Evolutionary conservation across 345 rosid species (phyloP).

Genomic region (Corchorus capsularis): DNA sequence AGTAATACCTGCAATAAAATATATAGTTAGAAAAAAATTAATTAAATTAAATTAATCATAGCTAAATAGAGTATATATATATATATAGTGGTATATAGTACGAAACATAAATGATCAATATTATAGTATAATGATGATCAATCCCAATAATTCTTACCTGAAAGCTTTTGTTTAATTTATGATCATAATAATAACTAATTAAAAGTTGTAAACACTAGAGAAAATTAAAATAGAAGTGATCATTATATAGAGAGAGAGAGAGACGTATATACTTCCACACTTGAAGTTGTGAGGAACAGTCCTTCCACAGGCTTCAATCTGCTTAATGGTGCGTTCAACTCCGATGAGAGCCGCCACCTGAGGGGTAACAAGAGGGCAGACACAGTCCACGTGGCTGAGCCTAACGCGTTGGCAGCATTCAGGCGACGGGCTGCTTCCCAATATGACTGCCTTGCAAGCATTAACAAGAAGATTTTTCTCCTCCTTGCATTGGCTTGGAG

Average conservation of each 20-base stretch:
- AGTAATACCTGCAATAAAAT: conserved; percentile 12
- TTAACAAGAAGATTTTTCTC: conserved; percentile 26
- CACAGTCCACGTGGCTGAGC: conserved; percentile 26
- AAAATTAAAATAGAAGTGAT: too few species aligned
- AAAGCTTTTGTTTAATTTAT: too few species aligned
- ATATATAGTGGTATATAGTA: too few species aligned
- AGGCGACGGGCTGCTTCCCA: conserved; percentile 14
- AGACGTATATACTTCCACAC: conserved; percentile 12
- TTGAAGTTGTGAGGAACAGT: conserved; percentile 32
- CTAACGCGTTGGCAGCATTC: conserved; percentile 26
- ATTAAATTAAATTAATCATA: neutral
- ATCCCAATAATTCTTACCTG: too few species aligned
- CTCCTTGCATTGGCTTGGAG: conserved; percentile 26
- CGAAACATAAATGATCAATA: too few species aligned
- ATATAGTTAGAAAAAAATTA: neutral
- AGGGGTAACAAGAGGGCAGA: conserved; percentile 28
- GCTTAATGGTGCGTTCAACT: conserved; percentile 27
- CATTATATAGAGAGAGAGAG: neutral
- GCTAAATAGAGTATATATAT: too few species aligned
- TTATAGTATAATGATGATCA: too few species aligned
- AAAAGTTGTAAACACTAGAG: too few species aligned
- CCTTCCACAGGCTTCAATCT: conserved; percentile 27
- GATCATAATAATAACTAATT: too few species aligned
- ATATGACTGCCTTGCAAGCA: conserved; percentile 15
- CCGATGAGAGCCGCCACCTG: conserved; percentile 19